Conservation (phyloP, 176 grass and related monocot genomes). For the Juncus effusus region DNA sequence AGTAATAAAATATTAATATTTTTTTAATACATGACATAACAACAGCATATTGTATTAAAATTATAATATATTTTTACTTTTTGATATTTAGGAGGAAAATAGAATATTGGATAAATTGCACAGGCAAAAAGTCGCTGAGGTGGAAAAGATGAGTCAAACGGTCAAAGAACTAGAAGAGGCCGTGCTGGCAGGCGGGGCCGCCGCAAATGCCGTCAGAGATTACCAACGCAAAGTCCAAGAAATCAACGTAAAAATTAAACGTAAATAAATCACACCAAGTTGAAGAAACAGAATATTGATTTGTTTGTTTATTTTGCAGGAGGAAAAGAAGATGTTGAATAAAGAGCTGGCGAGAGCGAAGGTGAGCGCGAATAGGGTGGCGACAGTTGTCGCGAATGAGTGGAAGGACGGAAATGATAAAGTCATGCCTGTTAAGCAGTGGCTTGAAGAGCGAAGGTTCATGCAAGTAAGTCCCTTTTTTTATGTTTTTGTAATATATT, state of each 20-base stretch:
- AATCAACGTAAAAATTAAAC: constrained; percentile 70
- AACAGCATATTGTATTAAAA: constrained; percentile 1
- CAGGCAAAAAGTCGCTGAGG: constrained; percentile 84
- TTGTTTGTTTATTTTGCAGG: constrained; percentile 41
- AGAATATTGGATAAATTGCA: constrained; percentile 94
- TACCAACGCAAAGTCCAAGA: constrained; percentile 94
- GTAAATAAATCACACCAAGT: constrained; percentile 1
- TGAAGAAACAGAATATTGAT: constrained; percentile 3
- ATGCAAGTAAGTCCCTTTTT: constrained; percentile 53
- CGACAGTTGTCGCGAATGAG: constrained; percentile 91
- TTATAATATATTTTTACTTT: constrained; percentile 7
- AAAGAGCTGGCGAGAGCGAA: constrained; percentile 88
- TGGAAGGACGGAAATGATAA: constrained; percentile 99
- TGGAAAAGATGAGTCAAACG: constrained; percentile 91
- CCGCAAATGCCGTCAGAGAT: constrained; percentile 96
- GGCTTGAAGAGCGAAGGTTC: constrained; percentile 98
- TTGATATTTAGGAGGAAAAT: constrained; percentile 73
- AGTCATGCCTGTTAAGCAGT: constrained; percentile 99
- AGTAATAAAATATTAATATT: constrained; percentile 32
- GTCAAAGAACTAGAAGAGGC: constrained; percentile 92
- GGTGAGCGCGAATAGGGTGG: constrained; percentile 92
- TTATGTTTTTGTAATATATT: background rate
- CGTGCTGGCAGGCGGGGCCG: constrained; percentile 88
- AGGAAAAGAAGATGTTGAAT: constrained; percentile 80
- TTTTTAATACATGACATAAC: background rate